Conservation (phyloP, 2,329 filamentous ascomycete species). For the Cadophora sp. region DNA sequence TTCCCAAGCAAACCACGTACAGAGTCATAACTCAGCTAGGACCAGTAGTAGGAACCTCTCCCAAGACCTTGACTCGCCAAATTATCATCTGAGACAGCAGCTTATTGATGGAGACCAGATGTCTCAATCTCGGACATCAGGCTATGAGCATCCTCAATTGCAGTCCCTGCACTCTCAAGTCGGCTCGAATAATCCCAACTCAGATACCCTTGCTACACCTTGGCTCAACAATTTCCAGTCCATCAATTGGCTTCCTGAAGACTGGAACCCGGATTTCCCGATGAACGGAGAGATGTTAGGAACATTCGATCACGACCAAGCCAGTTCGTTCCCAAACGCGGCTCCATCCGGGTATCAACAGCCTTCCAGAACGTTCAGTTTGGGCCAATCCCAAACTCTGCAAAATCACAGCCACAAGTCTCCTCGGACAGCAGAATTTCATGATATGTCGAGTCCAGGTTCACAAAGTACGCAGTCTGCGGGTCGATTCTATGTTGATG, state of each 20-base stretch:
- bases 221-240: slow-evolving; percentile 35
- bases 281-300: slow-evolving; percentile 14
- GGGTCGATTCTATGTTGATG: slow-evolving; percentile 40
- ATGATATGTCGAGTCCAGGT: slow-evolving; percentile 29
- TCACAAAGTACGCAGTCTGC: slow-evolving; percentile 28
- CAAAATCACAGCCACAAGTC: slow-evolving; percentile 1
- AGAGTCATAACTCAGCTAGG: background rate
- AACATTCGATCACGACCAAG: slow-evolving; percentile 16
- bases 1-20: background rate
- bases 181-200: background rate
- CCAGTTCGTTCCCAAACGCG: slow-evolving; percentile 17
- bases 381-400: background rate
- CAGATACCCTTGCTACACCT: background rate
- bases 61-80: background rate
- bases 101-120: background rate
- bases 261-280: slow-evolving; percentile 36
- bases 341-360: slow-evolving; percentile 9
- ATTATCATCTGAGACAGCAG: background rate
- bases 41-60: background rate
- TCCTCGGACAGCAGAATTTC: slow-evolving; percentile 21
- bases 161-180: background rate
- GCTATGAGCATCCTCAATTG: background rate
- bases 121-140: background rate
- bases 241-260: slow-evolving; percentile 39
- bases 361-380: background rate